Base-by-base conservation (phyloP, 139 green algal genomes). In the Closterium sp. region DNA sequence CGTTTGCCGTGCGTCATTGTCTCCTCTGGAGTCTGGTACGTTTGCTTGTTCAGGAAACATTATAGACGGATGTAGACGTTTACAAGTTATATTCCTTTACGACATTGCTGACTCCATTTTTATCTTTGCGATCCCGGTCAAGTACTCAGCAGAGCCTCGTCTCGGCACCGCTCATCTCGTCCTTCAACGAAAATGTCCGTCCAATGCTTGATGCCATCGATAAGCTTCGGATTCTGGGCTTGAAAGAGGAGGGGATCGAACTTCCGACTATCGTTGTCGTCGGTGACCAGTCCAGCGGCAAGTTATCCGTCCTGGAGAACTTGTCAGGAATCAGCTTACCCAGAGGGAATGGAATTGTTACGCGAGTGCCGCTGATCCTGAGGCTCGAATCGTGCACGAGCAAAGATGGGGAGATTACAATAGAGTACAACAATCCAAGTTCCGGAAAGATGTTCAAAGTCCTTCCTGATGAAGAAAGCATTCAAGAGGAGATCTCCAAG, bases 271-370 rank as follows among this genome's bases (percentile, higher is more conserved):
- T 92, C 29, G 89, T 92, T 91, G 89, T 92, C 0, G 89, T 92
- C n/a, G 90, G 90, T 27, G 90, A 93, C 28, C 86, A 93, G 17
- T 93, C 90, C 70, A 91, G 90, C 2, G 90, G 90, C 24, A 93
- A 93, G 62, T 92, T 21, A 11, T 93, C 86, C 19, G 87, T 93
- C 27, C 38, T 93, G 9, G 90, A 90, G 31, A 50, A 31, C 22
- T 17, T 93, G 31, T 91, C 88, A 28, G 90, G 87, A 90, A 92
- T 93, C 31, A 29, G 24, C n/a, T 87, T 92, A 17, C 90, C 90
- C 11, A 70, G 87, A 93, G 90, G 90, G 13, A 93, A 93, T n/a
- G 90, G 88, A 31, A 91, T 93, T 34, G 90, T 93, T n/a, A 93
- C 90, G 1, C 31, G 90, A 79, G 90, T 93, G n/a, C 90, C 90